A percentile compares a stretch with the other conserved stretches of the same genome.
Conservation (phyloP, 139 green algal species). For the Haematococcus sp. region DNA sequence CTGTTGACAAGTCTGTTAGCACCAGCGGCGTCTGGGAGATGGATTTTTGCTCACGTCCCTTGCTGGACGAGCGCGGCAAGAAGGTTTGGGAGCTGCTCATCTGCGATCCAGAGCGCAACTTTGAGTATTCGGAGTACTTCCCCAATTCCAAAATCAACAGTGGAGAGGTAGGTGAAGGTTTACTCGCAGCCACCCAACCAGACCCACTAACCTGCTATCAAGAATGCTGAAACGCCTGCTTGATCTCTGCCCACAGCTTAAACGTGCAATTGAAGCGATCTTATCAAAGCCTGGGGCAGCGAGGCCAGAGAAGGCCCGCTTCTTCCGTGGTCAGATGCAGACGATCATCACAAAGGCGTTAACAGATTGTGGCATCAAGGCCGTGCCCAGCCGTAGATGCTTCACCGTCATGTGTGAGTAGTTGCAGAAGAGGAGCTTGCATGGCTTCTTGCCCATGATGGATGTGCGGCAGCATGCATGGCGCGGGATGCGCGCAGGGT, state of each 20-base stretch:
- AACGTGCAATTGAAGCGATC: conserved; percentile 68
- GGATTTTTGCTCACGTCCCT: conserved; percentile 95
- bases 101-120: conserved; percentile 75
- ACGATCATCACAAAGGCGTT: conserved; percentile 97
- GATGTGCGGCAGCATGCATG: not conserved
- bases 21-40: conserved; percentile 81
- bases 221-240: not conserved
- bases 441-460: no score
- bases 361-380: conserved; percentile 83
- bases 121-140: conserved; percentile 92
- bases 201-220: not conserved
- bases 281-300: conserved; percentile 64
- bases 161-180: conserved; percentile 54
- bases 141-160: conserved; percentile 99
- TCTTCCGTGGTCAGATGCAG: conserved; percentile 96
- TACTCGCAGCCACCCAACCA: not conserved
- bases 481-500: no score
- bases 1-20: not conserved
- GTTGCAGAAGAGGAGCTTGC: no score
- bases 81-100: conserved; percentile 95
- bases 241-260: conserved; percentile 58
- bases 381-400: conserved; percentile 87
- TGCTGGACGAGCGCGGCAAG: conserved; percentile 95
- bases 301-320: conserved; percentile 73
- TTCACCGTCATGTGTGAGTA: conserved; percentile 84